A percentile compares a stretch with the other conserved stretches of the same genome.
phyloP scores from a whole-genome alignment of 192 early-diverging fungal genomes.

The Linnemannia zychae region DNA sequence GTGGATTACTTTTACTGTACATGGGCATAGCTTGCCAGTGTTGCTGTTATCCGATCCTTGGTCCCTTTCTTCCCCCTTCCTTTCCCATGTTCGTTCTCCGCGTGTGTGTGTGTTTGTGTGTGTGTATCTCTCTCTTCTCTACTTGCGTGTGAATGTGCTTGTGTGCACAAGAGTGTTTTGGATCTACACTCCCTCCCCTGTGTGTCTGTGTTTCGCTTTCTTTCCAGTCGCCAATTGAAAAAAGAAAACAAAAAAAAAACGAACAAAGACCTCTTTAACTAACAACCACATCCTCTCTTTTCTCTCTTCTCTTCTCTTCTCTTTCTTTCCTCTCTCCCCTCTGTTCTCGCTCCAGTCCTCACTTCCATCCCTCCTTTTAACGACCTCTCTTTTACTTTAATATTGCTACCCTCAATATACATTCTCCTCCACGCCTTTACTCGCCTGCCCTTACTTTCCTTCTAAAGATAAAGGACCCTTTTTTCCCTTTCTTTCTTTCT shows the following conservation, averaged over 20 bases:
- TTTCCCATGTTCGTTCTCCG: not conserved
- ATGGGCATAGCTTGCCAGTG: not conserved
- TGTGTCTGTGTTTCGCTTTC: not conserved
- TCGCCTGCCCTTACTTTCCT: not conserved
- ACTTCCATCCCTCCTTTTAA: not conserved
- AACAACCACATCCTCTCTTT: not conserved
- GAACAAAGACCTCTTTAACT: no score
- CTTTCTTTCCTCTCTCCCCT: not conserved
- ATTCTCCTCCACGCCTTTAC: not conserved
- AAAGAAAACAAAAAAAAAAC: no score
- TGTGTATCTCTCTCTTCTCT: not conserved
- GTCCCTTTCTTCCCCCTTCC: not conserved
- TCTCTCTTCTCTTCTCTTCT: not conserved
- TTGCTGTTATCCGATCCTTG: not conserved
- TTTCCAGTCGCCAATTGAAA: not conserved
- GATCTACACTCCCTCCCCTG: not conserved
- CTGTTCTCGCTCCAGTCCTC: not conserved
- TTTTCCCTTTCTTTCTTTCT: not conserved
- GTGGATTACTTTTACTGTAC: no score
- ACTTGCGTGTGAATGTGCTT: not conserved
- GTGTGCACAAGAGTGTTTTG: not conserved
- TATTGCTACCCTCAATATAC: no score
- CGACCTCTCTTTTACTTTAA: not conserved
- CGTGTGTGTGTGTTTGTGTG: not conserved
- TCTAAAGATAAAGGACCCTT: slow-evolving; percentile 6